Conservation (phyloP, 2,329 filamentous ascomycete genomes). For the Alternaria arborescens region DNA sequence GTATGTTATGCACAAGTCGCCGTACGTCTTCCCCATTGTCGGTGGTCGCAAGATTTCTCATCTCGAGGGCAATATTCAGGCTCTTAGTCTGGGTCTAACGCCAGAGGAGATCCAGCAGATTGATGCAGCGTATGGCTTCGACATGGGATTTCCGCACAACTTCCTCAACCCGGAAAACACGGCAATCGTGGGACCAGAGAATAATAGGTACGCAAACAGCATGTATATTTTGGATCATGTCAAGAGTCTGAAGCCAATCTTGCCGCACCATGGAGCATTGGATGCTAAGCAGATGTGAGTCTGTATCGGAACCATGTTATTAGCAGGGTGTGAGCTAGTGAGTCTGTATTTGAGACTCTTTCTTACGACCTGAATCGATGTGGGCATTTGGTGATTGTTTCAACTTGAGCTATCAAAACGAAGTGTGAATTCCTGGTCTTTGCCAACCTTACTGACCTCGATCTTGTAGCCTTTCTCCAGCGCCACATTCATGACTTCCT, state of each 20-base stretch:
- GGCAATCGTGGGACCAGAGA: conserved; percentile 36
- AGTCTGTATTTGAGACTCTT: not conserved
- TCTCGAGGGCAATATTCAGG: conserved; percentile 55
- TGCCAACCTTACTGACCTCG: too few species aligned
- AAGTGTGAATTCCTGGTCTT: too few species aligned
- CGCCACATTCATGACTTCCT: not conserved
- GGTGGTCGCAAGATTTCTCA: conserved; percentile 74
- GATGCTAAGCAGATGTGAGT: conserved; percentile 12
- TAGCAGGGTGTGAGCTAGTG: not conserved
- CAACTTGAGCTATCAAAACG: too few species aligned
- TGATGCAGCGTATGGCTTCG: conserved; percentile 64
- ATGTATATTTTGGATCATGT: conserved; percentile 39
- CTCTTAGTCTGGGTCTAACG: not conserved
- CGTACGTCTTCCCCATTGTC: conserved; percentile 78
- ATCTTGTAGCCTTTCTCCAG: too few species aligned
- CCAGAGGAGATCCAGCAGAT: not conserved
- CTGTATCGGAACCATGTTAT: not conserved
- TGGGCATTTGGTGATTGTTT: too few species aligned
- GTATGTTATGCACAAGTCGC: conserved; percentile 48
- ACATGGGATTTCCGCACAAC: conserved; percentile 69
- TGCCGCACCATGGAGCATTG: conserved; percentile 37
- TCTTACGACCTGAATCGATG: not conserved
- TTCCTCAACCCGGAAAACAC: conserved; percentile 31
- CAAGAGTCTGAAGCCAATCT: conserved; percentile 30
- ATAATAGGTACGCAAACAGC: conserved; percentile 29